These are phyloP conservation scores for Oldenlandia corymbosa DNA, from an alignment of 257 asterid species.

Conservation along the genomic window DNA sequence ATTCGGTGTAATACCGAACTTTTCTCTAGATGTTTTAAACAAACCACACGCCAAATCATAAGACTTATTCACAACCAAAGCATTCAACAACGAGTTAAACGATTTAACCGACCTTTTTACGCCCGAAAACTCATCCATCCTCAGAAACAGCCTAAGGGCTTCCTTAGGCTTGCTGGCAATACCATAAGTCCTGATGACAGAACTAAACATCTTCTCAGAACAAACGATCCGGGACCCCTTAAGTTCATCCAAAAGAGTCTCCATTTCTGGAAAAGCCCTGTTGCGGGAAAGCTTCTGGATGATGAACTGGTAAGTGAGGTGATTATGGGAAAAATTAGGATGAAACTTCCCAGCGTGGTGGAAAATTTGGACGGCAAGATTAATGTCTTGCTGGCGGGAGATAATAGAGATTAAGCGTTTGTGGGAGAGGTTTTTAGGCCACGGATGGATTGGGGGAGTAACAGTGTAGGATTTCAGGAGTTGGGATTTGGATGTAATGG, in stretches of 20 bases:
- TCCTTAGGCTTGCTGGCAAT: slow-evolving; percentile 67
- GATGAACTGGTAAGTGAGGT: slow-evolving; percentile 65
- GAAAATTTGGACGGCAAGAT: slow-evolving; percentile 73
- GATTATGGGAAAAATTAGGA: slow-evolving; percentile 53
- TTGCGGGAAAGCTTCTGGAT: slow-evolving; percentile 66
- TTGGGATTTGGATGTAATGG: slow-evolving; percentile 49
- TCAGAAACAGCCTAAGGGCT: slow-evolving; percentile 55
- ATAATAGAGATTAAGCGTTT: slow-evolving; percentile 56
- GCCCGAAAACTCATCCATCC: slow-evolving; percentile 47
- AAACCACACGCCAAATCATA: slow-evolving; percentile 66
- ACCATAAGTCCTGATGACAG: slow-evolving; percentile 67
- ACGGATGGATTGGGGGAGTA: slow-evolving; percentile 85
- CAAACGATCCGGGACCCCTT: slow-evolving; percentile 40
- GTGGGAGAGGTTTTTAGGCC: slow-evolving; percentile 69
- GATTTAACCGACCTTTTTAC: slow-evolving; percentile 66
- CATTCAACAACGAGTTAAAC: slow-evolving; percentile 67
- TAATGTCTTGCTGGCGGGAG: slow-evolving; percentile 60
- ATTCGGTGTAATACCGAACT: slow-evolving; percentile 62
- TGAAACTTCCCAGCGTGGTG: slow-evolving; percentile 68
- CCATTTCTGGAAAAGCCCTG: slow-evolving; percentile 56
- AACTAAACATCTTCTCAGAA: slow-evolving; percentile 59
- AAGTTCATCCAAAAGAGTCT: slow-evolving; percentile 47
- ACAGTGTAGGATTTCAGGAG: slow-evolving; percentile 54
- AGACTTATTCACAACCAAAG: slow-evolving; percentile 71
- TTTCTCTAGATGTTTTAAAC: slow-evolving; percentile 60